A percentile compares a stretch with the other conserved stretches of the same genome.
These are phyloP conservation scores for Pelargonium citronellum DNA, from an alignment of 441 rosid species.

Conservation along the genomic window DNA sequence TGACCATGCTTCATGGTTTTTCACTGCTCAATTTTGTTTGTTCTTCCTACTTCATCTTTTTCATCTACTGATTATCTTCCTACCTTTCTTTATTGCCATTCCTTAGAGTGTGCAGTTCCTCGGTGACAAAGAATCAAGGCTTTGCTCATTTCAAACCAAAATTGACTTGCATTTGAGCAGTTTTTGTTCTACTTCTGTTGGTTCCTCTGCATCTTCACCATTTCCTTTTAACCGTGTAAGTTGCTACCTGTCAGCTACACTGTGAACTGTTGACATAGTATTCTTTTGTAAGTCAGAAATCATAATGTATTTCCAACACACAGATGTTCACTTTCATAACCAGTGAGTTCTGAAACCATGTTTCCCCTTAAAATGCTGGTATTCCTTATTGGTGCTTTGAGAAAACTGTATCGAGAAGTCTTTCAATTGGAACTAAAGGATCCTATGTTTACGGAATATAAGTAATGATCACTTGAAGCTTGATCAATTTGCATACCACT, in stretches of 20 bases:
- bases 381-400: neutral
- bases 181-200: conserved; percentile 12
- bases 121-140: conserved; percentile 54
- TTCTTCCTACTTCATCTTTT: conserved; percentile 13
- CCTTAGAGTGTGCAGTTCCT: conserved; percentile 78
- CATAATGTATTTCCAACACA: neutral
- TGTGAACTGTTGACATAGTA: conserved; percentile 11
- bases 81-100: conserved; percentile 28
- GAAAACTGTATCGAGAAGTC: neutral
- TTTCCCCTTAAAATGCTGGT: neutral
- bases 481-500: no score
- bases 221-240: conserved; percentile 19
- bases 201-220: conserved; percentile 18
- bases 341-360: neutral
- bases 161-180: conserved; percentile 22
- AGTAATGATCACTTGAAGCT: no score
- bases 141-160: conserved; percentile 21
- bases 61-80: conserved; percentile 30
- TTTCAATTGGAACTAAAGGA: no score
- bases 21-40: conserved; percentile 10
- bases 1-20: conserved; percentile 13
- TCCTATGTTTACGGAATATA: no score
- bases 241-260: conserved; percentile 9
- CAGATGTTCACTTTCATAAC: neutral
- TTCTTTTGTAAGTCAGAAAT: conserved; percentile 1